Base-by-base conservation (phyloP, 23 red algal genomes). In the Pyropia haitanensis region DNA sequence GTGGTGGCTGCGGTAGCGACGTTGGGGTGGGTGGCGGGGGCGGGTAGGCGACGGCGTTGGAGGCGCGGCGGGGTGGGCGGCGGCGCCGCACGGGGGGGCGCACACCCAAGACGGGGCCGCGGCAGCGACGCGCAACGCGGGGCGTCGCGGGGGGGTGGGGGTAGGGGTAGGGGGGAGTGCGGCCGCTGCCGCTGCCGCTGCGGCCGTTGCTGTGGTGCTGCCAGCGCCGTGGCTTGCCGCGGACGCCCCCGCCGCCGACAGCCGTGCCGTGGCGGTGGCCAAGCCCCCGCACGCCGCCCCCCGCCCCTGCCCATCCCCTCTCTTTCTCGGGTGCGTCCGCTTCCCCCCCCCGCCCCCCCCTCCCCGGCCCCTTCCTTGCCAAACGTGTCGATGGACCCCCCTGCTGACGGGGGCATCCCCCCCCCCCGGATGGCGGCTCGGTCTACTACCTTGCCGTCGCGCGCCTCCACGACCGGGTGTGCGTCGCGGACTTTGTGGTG, bases 381-480 rank as follows among this genome's bases (percentile, higher is more conserved):
- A 16, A 51, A 26, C 15, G 14, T 55, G 2, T 27, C 68, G 44
- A 24, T 56, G 21, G 14, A 58, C 49, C 29, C 68, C 21, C 49
- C 68, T 19, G 18, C 68, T 29, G 52, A 14, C 46, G 18, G n/a
- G 27, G 49, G 65, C 48, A 25, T n/a, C 15, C 34, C 15, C 39
- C 6, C 39, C 39, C 16, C 39, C 22, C 46, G 9, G 23, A 52
- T 16, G n/a, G 30, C 24, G n/a, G n/a, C 0, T 44, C 46, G n/a
- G 65, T 89, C 15, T 61, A 65, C 51, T 89, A 79, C n/a, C 71
- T 89, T 29, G 75, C 84, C 68, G 76, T 89, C 27, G 84, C 84
- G 50, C 75, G 84, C 57, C 73, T 80, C 4, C 53, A 54, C 44
- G 84, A 89, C 75, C 69, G 69, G 53, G 75, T 89, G 14, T 64